Conservation (phyloP, 345 rosid genomes). For the Ceriops zippeliana region DNA sequence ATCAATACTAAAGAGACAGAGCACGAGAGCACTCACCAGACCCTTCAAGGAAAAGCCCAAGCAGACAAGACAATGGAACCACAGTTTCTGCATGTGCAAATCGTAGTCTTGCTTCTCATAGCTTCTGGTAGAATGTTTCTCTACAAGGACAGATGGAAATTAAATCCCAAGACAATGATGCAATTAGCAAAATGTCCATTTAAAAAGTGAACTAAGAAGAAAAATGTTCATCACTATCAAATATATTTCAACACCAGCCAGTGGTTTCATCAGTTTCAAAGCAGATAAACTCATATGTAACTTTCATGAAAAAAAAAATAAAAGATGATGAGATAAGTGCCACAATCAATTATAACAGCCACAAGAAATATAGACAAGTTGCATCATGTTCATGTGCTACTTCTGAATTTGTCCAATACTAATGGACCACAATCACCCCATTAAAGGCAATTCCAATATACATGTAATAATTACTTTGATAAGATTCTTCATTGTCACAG, state of each 20-base stretch:
- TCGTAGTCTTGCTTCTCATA: constrained; percentile 83
- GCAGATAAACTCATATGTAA: neutral
- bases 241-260: neutral
- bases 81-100: constrained; percentile 98
- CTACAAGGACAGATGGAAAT: constrained; percentile 34
- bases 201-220: neutral
- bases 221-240: neutral
- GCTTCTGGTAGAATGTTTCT: constrained; percentile 70
- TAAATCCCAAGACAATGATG: neutral
- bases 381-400: too few relatives aligned
- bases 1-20: neutral
- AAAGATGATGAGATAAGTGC: neutral
- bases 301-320: neutral
- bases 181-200: constrained; percentile 8
- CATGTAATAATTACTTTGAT: neutral
- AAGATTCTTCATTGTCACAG: neutral
- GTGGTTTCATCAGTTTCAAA: neutral
- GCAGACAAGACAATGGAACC: constrained; percentile 90
- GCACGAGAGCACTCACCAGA: constrained; percentile 50
- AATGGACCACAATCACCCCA: neutral
- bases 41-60: constrained; percentile 88
- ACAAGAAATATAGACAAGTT: neutral
- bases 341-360: neutral
- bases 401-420: neutral
- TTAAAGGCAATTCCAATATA: neutral